phyloP scores from a whole-genome alignment of 495 filamentous ascomycete genomes.

The Podospora conica region DNA sequence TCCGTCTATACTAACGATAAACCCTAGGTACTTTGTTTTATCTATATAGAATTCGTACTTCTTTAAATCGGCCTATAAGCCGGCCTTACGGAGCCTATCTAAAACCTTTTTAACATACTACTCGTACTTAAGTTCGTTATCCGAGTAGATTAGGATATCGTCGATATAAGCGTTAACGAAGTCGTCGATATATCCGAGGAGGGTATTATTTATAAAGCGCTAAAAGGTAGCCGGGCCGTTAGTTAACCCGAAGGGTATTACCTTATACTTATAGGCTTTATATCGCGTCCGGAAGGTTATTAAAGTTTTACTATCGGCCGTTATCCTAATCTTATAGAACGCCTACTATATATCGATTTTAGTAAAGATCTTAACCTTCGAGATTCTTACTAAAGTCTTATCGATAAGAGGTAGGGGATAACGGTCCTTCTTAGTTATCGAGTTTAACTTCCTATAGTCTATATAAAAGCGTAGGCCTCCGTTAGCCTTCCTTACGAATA shows the following conservation, averaged over 20 bases:
- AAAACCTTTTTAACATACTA: background rate
- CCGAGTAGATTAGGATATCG: background rate
- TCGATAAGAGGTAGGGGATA: background rate
- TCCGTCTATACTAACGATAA: background rate
- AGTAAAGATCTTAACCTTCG: background rate
- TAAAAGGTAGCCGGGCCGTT: background rate
- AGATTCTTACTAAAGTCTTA: background rate
- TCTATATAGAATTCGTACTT: slow-evolving; percentile 1
- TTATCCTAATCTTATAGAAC: background rate
- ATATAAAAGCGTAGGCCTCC: background rate
- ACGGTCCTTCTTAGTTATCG: background rate
- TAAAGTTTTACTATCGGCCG: background rate
- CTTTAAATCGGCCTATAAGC: background rate
- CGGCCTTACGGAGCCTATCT: background rate
- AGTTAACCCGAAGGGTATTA: background rate
- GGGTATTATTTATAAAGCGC: background rate
- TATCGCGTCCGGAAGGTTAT: background rate
- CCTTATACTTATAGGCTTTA: background rate
- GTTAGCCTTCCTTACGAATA: background rate
- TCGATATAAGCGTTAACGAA: background rate
- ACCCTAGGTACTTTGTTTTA: background rate
- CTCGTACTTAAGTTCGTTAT: background rate
- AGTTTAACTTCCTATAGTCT: background rate
- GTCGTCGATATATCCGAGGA: background rate
- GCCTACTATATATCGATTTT: background rate